These are phyloP conservation scores for Exophiala mesophila DNA, from an alignment of 2,329 filamentous ascomycete species.

Conservation along the genomic window DNA sequence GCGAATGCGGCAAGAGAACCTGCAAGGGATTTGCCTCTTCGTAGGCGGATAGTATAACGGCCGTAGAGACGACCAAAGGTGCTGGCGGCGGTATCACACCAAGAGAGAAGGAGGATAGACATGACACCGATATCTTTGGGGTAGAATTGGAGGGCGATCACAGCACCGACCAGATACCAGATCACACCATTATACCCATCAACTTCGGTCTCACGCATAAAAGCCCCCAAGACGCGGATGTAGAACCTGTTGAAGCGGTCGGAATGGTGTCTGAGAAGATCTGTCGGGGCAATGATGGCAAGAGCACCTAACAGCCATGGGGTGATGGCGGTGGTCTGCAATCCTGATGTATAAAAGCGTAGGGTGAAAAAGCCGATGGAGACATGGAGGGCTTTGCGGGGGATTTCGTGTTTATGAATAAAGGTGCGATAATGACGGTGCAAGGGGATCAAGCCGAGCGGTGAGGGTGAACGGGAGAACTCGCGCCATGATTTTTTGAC, in stretches of 20 bases:
- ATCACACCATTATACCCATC: slow-evolving; percentile 94
- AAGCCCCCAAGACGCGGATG: slow-evolving; percentile 73
- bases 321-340: slow-evolving; percentile 71
- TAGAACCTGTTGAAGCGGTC: slow-evolving; percentile 80
- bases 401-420: slow-evolving; percentile 95
- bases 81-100: slow-evolving; percentile 96
- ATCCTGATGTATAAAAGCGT: slow-evolving; percentile 74
- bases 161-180: slow-evolving; percentile 88
- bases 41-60: slow-evolving; percentile 77
- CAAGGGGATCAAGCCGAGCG: slow-evolving; percentile 89
- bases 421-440: slow-evolving; percentile 87
- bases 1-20: slow-evolving; percentile 79
- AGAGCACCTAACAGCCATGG: slow-evolving; percentile 77
- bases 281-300: slow-evolving; percentile 75
- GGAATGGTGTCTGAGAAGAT: slow-evolving; percentile 78
- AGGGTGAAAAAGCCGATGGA: slow-evolving; percentile 94
- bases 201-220: slow-evolving; percentile 97
- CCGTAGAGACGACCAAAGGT: slow-evolving; percentile 91
- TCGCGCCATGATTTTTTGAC: slow-evolving; percentile 64
- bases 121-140: slow-evolving; percentile 92
- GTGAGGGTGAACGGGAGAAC: slow-evolving; percentile 85
- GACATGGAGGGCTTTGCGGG: slow-evolving; percentile 86
- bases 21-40: slow-evolving; percentile 84
- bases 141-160: slow-evolving; percentile 77
- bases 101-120: slow-evolving; percentile 83